A percentile compares a stretch with the other conserved stretches of the same genome.
Evolutionary conservation across 2,329 filamentous ascomycete genomes (phyloP).

Genomic region (Alternaria solani): DNA sequence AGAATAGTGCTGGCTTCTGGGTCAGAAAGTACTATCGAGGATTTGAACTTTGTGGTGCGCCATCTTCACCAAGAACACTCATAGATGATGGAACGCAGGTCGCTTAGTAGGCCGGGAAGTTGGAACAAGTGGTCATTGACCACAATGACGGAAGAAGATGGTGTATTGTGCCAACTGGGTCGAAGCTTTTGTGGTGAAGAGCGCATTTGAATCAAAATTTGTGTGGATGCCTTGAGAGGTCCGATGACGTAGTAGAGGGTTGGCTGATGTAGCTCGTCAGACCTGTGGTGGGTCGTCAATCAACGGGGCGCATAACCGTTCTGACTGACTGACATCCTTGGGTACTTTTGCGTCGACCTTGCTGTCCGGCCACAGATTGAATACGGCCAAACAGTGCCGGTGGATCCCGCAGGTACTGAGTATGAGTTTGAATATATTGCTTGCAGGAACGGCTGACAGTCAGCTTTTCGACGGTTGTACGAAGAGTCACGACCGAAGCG

Average conservation of each 20-base stretch:
- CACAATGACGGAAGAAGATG: too few relatives aligned
- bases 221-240: neutral
- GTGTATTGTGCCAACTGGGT: too few relatives aligned
- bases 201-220: too few relatives aligned
- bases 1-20: too few relatives aligned
- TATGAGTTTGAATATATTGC: neutral
- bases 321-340: constrained; percentile 1
- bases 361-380: neutral
- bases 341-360: neutral
- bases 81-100: too few relatives aligned
- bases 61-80: neutral
- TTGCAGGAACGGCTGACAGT: neutral
- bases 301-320: constrained; percentile 9
- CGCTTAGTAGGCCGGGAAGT: too few relatives aligned
- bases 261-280: neutral
- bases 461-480: constrained; percentile 4
- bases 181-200: too few relatives aligned
- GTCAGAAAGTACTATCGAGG: too few relatives aligned
- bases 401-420: neutral
- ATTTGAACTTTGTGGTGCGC: too few relatives aligned
- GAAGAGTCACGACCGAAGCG: constrained; percentile 13
- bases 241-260: too few relatives aligned
- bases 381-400: neutral
- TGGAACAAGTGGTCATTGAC: too few relatives aligned
- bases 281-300: neutral